Evolutionary conservation across 305 asterid genomes (phyloP), one percentile per base, ranked within the genome.

Genomic region (Solanum hybrid): DNA sequence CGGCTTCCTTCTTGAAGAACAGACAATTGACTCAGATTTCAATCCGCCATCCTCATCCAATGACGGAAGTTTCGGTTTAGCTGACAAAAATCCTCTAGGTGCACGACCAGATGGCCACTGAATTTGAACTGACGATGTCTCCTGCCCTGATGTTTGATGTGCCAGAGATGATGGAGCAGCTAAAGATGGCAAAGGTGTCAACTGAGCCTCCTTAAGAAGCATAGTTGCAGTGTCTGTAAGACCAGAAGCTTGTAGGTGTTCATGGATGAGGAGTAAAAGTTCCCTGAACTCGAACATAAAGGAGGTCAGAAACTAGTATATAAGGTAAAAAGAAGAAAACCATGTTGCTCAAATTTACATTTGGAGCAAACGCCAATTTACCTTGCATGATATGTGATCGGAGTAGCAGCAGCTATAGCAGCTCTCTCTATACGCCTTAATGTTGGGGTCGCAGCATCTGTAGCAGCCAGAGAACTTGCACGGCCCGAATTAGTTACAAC

Each of bases 331-430:
- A 88, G 82, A 90, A 64, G 37, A 75, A 75, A 10, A 27, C 32
- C 79, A 82, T 31, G 89, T 60, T 17, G 79, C 71, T 69, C 82
- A 32, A 3, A 90, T 34, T 29, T 29, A 13, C 79, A 36, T 37
- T 69, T 40, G 85, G 84, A 91, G 60, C 86, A 71, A 92, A 89
- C 85, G 24, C 36, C 76, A 85, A 89, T 86, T 71, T 93, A 95
- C 99, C 98, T 95, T 88, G 99, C 91, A 92, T 98, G 96, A 90
- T 98, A 98, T 89, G 99, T 95, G 90, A 98, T 96, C 77, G 99
- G 99, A 90, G 99, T 98, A 79, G 99, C 99, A 42, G 99, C 99
- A 91, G 99, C 99, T 89, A 98, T 96, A 89, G 99, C 99, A 92
- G 98, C 99, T 92, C 99, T 95, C 92, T 98, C 99, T 78, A 98